Evolutionary conservation across 2,329 filamentous ascomycete species (phyloP), one percentile per base, ranked within the genome.

Genomic region (Exutisphaerella laricina): DNA sequence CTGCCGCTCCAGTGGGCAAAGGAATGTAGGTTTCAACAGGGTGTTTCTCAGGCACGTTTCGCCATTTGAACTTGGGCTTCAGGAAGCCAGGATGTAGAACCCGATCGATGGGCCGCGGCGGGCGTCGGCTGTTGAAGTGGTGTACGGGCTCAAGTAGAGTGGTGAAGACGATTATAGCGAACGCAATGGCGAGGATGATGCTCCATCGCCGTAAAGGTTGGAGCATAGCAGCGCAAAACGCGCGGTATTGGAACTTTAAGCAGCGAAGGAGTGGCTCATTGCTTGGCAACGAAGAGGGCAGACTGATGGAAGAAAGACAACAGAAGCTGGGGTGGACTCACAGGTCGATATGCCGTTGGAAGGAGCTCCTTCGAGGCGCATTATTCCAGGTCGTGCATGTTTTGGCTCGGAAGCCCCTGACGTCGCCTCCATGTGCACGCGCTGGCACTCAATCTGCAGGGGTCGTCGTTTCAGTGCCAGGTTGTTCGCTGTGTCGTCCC

Each of bases 21-120:
- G 71, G 69, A 46, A 88, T 88, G 45, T 92, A 68, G 14, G 82
- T 79, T 46, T 80, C 77, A 2, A 96, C 68, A n/a, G 92, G 89
- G 65, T 85, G 95, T 17, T 50, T 50, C 28, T 53, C 50, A 10
- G 50, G 51, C 4, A 63, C 37, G 34, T 60, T 48, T 31, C 51
- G 53, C 62, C 62, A 65, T 46, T 43, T 50, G 48, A 63, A 62
- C 34, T 49, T 50, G 17, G 48, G 54, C 37, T 46, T 43, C 33
- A 58, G 50, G 36, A 50, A 51, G 38, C 49, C 55, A 13, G 57
- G 57, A 29, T 54, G 48, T n/a, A 52, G 35, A 32, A 58, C 37
- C 22, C 33, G 42, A 32, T 56, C 48, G 31, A 57, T 51, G 22
- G 45, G 44, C 33, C 28, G 31, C 5, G 41, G 31, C 21, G 18